Base-by-base conservation (phyloP, 805 yeast genomes). In the Spathaspora passalidarum region DNA sequence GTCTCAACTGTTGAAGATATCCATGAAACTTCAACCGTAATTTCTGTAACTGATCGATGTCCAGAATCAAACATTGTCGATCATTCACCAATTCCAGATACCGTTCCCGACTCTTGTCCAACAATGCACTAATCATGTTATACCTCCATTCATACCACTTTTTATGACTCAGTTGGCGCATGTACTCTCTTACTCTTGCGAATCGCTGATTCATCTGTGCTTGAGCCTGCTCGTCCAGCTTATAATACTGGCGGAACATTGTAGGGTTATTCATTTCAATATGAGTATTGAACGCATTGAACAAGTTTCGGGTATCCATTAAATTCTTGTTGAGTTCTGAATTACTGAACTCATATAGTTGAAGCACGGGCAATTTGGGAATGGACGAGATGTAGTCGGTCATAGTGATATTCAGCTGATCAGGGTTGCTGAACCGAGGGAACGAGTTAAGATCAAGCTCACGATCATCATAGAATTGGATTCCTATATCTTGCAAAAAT, bases 121-220 rank as follows among this genome's bases (percentile, higher is more conserved):
- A 55, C 13, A 82, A 63, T 35, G 79, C 81, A 19, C 67, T 64
- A 5, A 77, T 56, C 40, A 81, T 70, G 49, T 79, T 78, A 10
- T 67, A 57, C 49, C 87, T 64, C 89, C 88, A 83, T 42, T 73
- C 76, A 52, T 78, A 79, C 87, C 88, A 83, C 0, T 76, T 75
- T 32, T 71, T 73, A 47, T 68, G 71, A 0, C 87, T 79, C 54
- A 78, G 79, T 23, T 73, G 66, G 23, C 80, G 67, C 0, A 86
- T 70, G 48, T 63, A 76, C 23, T 71, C 75, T 55, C 80, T 79
- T 37, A 82, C 63, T 10, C 74, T 48, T 47, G 72, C 75, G 41
- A 82, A 69, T 48, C 78, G 77, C n/a, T 73, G 61, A 32, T 69
- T 72, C 71, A 80, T 68, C 1, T 58, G 53, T 36, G 64, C 61